Evolutionary conservation across 2,329 filamentous ascomycete species (phyloP), one percentile per base, ranked within the genome.

Genomic region (Trichoderma polysporum): DNA sequence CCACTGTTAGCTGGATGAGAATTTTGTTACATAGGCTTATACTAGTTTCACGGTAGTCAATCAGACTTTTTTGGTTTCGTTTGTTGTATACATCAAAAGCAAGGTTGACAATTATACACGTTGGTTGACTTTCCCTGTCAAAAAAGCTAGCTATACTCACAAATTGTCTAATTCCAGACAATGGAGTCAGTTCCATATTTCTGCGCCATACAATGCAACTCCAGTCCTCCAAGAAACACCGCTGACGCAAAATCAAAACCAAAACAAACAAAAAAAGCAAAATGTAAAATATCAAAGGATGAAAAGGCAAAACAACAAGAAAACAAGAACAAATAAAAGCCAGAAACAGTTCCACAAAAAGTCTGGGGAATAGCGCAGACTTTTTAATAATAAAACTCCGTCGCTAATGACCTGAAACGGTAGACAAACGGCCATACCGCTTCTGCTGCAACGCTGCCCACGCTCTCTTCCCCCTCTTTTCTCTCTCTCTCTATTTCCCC

Each of bases 401-500:
- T 78, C 78, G 78, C 78, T 79, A 74, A 79, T 79, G 78, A 75
- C 62, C 35, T 54, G 37, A 47, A 47, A 45, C 27, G 33, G 60
- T 35, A 41, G 53, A 49, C 62, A 66, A 31, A 31, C 33, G 25
- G 53, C 41, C 41, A 45, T 49, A 41, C 45, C 45, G 31, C 33
- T 58, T 66, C 35, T 45, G 59, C 35, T 63, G 49, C 47, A 25
- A 25, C 58, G 59, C 59, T 60, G 29, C 19, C 29, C 19, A 47
- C 22, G 47, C 29, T 50, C 17, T 22, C 27, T 5, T 10, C 2
- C 4, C 25, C 13, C 45, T 25, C 29, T 12, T 19, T 50, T 31
- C 17, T 47, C 31, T 25, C 10, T 29, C 27, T 17, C 25, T 39
- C 37, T 5, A 10, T 39, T 17, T 15, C 37, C 37, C 12, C 15